These are phyloP conservation scores for Spirogloea muscicola DNA, from an alignment of 139 green algal species.

Conservation along the genomic window DNA sequence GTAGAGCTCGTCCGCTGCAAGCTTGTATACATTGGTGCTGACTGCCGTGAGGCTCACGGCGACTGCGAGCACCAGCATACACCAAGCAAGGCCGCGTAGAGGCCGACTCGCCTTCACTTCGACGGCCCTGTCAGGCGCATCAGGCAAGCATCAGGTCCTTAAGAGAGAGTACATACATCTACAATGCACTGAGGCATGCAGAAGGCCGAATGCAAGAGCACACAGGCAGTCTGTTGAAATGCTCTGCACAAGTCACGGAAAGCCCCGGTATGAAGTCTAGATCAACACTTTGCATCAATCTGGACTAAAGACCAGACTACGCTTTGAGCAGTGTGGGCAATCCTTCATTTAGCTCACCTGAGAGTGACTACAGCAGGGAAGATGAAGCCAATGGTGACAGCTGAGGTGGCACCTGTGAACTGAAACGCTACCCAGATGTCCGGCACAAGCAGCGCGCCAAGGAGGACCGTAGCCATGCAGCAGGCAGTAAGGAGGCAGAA, in stretches of 20 bases:
- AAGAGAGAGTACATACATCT: not conserved
- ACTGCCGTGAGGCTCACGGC: not conserved
- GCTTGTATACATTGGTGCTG: no score
- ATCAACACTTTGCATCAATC: not conserved
- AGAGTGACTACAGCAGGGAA: slow-evolving; percentile 17
- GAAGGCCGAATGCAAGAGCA: no score
- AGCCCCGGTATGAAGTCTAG: not conserved
- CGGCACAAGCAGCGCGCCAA: slow-evolving; percentile 9
- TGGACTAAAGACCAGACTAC: not conserved
- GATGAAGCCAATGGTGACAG: slow-evolving; percentile 28
- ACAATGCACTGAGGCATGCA: not conserved
- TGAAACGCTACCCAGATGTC: slow-evolving; percentile 39
- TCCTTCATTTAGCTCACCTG: not conserved
- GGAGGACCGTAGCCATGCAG: not conserved
- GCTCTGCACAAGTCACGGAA: not conserved
- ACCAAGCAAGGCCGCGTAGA: no score
- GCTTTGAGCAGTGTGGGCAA: not conserved
- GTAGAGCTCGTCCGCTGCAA: no score
- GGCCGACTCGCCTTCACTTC: no score
- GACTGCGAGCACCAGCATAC: slow-evolving; percentile 13
- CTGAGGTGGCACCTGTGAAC: slow-evolving; percentile 1
- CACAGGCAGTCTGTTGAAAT: no score
- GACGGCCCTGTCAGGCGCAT: not conserved
- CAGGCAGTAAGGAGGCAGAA: slow-evolving; percentile 15
- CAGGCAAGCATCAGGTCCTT: not conserved